Evolutionary conservation across 2,329 filamentous ascomycete species (phyloP).

Genomic region (Dissoconium aciculare): DNA sequence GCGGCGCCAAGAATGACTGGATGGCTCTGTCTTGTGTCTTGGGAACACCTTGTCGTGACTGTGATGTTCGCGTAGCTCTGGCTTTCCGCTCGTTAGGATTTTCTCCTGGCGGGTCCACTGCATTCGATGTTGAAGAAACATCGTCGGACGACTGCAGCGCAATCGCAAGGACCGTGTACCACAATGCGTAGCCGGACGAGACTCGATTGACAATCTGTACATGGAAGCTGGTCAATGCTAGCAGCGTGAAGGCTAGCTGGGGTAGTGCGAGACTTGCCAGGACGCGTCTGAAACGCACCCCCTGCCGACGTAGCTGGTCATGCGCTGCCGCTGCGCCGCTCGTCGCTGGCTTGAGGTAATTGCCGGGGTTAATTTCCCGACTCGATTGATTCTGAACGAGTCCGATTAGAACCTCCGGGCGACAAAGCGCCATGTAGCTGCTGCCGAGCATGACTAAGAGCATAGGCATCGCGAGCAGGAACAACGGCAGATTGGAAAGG

Average conservation of each 20-base stretch:
- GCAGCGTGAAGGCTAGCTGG: constrained; percentile 54
- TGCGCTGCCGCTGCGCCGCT: constrained; percentile 1
- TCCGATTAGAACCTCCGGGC: constrained; percentile 2
- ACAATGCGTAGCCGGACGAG: constrained; percentile 73
- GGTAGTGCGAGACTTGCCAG: constrained; percentile 48
- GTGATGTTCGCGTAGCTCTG: no score
- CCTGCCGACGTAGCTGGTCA: constrained; percentile 1
- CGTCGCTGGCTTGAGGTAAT: constrained; percentile 1
- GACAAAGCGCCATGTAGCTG: constrained; percentile 22
- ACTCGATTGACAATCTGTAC: constrained; percentile 88
- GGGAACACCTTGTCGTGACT: no score
- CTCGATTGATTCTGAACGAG: not conserved
- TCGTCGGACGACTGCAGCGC: constrained; percentile 15
- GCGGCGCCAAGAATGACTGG: constrained; percentile 2
- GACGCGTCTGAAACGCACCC: constrained; percentile 10
- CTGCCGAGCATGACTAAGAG: constrained; percentile 53
- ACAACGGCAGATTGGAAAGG: constrained; percentile 68
- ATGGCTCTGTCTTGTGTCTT: no score
- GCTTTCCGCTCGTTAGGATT: not conserved
- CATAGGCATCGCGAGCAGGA: constrained; percentile 68
- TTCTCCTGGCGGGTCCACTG: not conserved
- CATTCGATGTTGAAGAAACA: not conserved
- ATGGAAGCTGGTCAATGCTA: constrained; percentile 71
- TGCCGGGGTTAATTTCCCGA: not conserved
- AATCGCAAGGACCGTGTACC: constrained; percentile 68